phyloP scores from a whole-genome alignment of 768 basidiomycete species.

The Suillus spraguei region DNA sequence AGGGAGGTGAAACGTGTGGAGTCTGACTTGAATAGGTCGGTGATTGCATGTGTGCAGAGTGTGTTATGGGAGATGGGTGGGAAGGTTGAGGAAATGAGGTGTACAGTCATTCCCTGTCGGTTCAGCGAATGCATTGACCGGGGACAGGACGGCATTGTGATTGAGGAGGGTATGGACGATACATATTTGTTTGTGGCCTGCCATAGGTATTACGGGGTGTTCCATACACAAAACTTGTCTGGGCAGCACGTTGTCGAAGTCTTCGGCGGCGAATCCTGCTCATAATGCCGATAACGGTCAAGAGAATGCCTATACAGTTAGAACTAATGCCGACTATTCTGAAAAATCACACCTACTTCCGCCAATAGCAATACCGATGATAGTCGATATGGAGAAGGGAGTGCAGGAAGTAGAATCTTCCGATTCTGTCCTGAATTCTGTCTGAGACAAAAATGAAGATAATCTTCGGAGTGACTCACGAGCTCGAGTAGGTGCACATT shows the following conservation, averaged over 20 bases:
- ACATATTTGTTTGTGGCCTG: background rate
- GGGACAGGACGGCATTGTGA: background rate
- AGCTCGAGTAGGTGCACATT: background rate
- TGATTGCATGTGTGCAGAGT: background rate
- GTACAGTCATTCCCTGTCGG: background rate
- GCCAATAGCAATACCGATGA: background rate
- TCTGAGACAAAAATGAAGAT: background rate
- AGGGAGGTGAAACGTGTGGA: background rate
- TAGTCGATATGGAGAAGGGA: background rate
- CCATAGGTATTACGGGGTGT: background rate
- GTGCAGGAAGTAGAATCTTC: background rate
- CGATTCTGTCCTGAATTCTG: background rate
- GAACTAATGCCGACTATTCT: background rate
- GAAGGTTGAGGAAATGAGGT: conserved; percentile 3
- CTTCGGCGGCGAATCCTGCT: background rate
- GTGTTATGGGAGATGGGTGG: conserved; percentile 10
- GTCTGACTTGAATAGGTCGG: background rate
- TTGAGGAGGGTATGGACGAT: background rate
- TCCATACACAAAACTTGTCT: background rate
- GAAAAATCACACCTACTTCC: background rate
- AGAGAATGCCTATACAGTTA: background rate
- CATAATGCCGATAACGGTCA: background rate
- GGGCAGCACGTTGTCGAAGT: background rate
- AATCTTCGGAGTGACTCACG: background rate
- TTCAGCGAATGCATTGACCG: background rate